phyloP scores from a whole-genome alignment of 352 stramenopile species.

The Globisporangium cederbergense region DNA sequence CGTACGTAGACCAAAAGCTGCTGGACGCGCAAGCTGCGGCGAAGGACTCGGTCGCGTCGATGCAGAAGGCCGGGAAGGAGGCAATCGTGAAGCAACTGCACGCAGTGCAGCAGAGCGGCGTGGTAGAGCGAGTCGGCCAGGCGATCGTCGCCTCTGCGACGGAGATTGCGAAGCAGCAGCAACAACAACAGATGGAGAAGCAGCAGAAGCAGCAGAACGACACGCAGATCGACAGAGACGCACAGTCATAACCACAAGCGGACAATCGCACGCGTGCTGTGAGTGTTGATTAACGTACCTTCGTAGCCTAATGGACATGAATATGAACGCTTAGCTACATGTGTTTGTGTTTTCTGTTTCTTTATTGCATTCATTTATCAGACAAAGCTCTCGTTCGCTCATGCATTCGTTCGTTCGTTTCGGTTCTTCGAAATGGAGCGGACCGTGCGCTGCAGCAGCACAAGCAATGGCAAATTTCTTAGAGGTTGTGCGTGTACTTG shows the following conservation, averaged over 20 bases:
- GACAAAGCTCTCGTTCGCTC: not conserved
- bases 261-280: not conserved
- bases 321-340: not conserved
- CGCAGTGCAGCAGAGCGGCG: slow-evolving; percentile 44
- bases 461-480: slow-evolving; percentile 14
- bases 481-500: slow-evolving; percentile 85
- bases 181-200: not conserved
- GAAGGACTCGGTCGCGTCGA: slow-evolving; percentile 44
- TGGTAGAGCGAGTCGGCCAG: slow-evolving; percentile 47
- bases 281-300: not conserved
- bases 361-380: not conserved
- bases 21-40: slow-evolving; percentile 39
- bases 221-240: not conserved
- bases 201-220: not conserved
- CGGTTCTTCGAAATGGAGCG: not conserved
- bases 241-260: not conserved
- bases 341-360: not conserved
- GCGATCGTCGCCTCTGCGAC: slow-evolving; percentile 25
- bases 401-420: not conserved
- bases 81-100: slow-evolving; percentile 45
- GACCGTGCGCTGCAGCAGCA: not conserved
- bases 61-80: slow-evolving; percentile 45
- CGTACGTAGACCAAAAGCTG: slow-evolving; percentile 63
- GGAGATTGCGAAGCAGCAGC: slow-evolving; percentile 7
- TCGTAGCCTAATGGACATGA: not conserved